Evolutionary conservation across 441 rosid species (phyloP).

Genomic region (Melastoma candidum): DNA sequence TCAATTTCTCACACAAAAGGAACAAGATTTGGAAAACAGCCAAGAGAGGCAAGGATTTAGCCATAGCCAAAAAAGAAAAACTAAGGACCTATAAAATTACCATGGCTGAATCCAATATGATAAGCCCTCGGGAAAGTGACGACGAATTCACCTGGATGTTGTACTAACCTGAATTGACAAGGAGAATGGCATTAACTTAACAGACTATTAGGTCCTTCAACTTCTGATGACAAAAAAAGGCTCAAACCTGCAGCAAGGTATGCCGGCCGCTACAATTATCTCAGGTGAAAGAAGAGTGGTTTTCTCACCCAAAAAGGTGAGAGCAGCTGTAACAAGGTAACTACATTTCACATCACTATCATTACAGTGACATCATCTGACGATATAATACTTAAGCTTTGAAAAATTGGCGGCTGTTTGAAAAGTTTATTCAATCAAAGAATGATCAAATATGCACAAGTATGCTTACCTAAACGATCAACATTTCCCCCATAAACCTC

Average conservation of each 20-base stretch:
- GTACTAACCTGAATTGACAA: constrained; percentile 70
- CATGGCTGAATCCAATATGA: constrained; percentile 99
- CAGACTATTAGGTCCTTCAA: constrained; percentile 1
- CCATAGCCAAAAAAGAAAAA: background rate
- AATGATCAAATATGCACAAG: background rate
- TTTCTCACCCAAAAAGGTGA: constrained; percentile 89
- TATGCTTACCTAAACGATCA: constrained; percentile 66
- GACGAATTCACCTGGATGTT: constrained; percentile 97
- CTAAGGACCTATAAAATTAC: constrained; percentile 40
- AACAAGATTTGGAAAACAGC: background rate
- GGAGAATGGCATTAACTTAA: constrained; percentile 23
- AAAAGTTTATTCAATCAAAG: background rate
- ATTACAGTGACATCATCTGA: no score
- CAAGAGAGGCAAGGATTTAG: background rate
- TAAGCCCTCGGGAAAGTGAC: constrained; percentile 99
- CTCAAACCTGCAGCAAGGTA: constrained; percentile 95
- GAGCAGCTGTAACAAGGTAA: constrained; percentile 53
- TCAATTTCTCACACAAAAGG: constrained; percentile 12
- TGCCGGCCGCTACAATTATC: constrained; percentile 62
- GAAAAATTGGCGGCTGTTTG: no score
- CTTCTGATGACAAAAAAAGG: background rate
- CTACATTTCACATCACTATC: constrained; percentile 3
- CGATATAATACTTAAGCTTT: no score
- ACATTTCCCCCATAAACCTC: constrained; percentile 72
- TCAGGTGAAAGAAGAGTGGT: constrained; percentile 96